A percentile compares a stretch with the other conserved stretches of the same genome.
Conservation (phyloP, 768 basidiomycete genomes). For the Podaxis sp. region DNA sequence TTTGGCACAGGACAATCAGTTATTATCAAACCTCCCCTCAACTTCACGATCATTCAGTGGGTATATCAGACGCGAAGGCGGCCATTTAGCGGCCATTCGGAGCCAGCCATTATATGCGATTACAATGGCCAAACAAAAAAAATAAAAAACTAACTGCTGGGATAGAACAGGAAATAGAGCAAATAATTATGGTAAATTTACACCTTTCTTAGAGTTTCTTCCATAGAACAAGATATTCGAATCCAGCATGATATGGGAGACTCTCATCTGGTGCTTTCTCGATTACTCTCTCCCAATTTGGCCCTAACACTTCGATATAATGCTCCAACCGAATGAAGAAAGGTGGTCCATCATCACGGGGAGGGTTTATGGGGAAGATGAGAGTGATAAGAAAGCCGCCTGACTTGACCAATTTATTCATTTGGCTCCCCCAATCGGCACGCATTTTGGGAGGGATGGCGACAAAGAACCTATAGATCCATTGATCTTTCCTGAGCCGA, state of each 20-base stretch:
- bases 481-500: too few relatives aligned
- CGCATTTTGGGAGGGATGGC: conserved; percentile 61
- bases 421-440: conserved; percentile 55
- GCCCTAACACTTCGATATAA: conserved; percentile 49
- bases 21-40: too few relatives aligned
- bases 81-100: too few relatives aligned
- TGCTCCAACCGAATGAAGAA: conserved; percentile 58
- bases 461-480: conserved; percentile 58
- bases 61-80: too few relatives aligned
- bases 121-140: too few relatives aligned
- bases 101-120: too few relatives aligned
- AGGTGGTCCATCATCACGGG: conserved; percentile 54
- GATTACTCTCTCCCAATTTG: conserved; percentile 51
- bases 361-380: conserved; percentile 53
- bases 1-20: too few relatives aligned
- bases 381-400: conserved; percentile 65
- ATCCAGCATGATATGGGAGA: conserved; percentile 39
- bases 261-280: conserved; percentile 50
- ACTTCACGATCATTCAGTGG: too few relatives aligned
- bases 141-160: too few relatives aligned
- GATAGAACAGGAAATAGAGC: too few relatives aligned
- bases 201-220: not conserved
- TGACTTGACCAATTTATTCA: conserved; percentile 53
- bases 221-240: conserved; percentile 55
- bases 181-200: too few relatives aligned